Conservation (phyloP, 805 yeast species). For the Candida michaelii region DNA sequence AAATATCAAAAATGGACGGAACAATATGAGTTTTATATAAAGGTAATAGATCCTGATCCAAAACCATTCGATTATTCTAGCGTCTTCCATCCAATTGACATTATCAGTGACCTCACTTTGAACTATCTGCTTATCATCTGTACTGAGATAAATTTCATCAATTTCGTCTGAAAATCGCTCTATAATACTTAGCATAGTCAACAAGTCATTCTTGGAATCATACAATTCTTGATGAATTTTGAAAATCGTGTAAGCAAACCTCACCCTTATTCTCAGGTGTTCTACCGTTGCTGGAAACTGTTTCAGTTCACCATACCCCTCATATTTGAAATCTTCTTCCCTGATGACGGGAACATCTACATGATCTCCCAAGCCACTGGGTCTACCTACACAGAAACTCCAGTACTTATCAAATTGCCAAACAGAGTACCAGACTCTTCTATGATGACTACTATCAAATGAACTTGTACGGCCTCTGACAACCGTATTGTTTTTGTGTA, state of each 20-base stretch:
- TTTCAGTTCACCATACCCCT: constrained; percentile 17
- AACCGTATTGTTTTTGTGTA: constrained; percentile 13
- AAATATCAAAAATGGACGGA: constrained; percentile 22
- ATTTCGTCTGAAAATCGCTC: constrained; percentile 17
- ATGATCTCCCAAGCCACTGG: constrained; percentile 17
- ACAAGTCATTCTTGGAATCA: constrained; percentile 17
- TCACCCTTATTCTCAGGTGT: constrained; percentile 19
- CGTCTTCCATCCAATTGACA: constrained; percentile 3
- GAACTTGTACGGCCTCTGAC: background rate
- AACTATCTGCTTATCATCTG: constrained; percentile 13
- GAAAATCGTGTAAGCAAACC: constrained; percentile 17
- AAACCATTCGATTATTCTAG: constrained; percentile 19
- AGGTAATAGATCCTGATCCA: constrained; percentile 25
- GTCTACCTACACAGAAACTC: constrained; percentile 25
- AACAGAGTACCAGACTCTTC: constrained; percentile 19
- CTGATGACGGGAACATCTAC: constrained; percentile 10
- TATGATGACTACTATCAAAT: constrained; percentile 15
- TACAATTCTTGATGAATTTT: constrained; percentile 20
- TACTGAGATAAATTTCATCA: constrained; percentile 17
- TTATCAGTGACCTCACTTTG: constrained; percentile 8
- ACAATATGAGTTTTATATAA: constrained; percentile 21
- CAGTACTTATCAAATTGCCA: constrained; percentile 25
- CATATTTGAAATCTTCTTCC: constrained; percentile 7
- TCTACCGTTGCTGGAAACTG: constrained; percentile 17
- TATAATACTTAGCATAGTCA: constrained; percentile 18